Conservation (phyloP, 2,329 filamentous ascomycete genomes). For the Fusarium tuaranense region DNA sequence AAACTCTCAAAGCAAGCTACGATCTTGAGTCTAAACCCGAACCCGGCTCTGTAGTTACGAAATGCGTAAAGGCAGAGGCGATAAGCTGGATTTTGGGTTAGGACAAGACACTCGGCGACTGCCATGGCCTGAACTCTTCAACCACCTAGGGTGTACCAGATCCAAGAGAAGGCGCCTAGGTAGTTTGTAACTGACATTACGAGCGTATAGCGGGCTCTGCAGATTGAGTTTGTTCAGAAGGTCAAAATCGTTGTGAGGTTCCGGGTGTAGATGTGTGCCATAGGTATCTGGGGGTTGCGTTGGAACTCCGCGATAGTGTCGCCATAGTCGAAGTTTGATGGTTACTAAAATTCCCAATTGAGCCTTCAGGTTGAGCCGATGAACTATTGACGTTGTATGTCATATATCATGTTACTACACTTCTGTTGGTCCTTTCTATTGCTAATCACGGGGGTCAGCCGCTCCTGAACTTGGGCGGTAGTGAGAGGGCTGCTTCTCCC, state of each 20-base stretch:
- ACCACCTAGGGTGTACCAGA: constrained; percentile 26
- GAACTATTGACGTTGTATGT: constrained; percentile 50
- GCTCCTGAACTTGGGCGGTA: constrained; percentile 44
- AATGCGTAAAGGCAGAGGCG: background rate
- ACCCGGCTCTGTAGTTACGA: too few relatives aligned
- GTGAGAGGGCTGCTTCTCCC: constrained; percentile 23
- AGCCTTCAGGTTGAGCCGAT: constrained; percentile 49
- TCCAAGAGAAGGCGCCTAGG: constrained; percentile 19
- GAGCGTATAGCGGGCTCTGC: constrained; percentile 46
- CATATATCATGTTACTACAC: constrained; percentile 56
- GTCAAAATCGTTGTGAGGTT: constrained; percentile 48
- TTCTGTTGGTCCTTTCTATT: constrained; percentile 54
- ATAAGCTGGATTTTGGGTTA: constrained; percentile 10
- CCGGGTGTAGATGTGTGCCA: too few relatives aligned
- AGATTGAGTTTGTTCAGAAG: constrained; percentile 55
- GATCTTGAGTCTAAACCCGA: background rate
- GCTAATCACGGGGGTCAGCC: constrained; percentile 57
- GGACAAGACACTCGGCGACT: constrained; percentile 30
- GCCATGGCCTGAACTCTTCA: constrained; percentile 29
- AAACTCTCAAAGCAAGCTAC: background rate
- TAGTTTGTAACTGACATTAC: constrained; percentile 14
- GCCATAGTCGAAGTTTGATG: constrained; percentile 25
- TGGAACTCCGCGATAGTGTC: constrained; percentile 20
- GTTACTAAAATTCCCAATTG: background rate
- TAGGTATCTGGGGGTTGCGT: background rate